phyloP scores from a whole-genome alignment of 2,329 filamentous ascomycete genomes.

The Graphilbum ipis-grandicollis region DNA sequence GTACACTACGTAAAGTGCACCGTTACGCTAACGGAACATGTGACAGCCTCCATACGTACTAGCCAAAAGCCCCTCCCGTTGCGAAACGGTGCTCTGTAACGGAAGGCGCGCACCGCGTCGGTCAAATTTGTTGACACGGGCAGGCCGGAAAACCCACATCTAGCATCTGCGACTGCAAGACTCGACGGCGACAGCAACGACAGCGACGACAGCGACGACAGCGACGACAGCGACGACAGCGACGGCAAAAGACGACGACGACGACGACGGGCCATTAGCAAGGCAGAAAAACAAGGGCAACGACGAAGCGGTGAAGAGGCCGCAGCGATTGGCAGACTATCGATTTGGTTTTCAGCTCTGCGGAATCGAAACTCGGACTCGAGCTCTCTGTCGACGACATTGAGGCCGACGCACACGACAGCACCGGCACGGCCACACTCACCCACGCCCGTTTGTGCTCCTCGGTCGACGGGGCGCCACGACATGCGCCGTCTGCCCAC shows the following conservation, averaged over 20 bases:
- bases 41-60: no score
- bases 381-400: no score
- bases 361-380: no score
- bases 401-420: no score
- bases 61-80: no score
- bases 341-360: no score
- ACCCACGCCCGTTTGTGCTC: not conserved
- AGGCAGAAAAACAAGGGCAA: no score
- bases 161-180: not conserved
- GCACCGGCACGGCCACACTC: no score
- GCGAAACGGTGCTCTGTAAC: not conserved
- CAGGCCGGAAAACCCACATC: conserved; percentile 3
- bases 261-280: conserved; percentile 22
- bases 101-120: conserved; percentile 7
- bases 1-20: no score
- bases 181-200: not conserved
- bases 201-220: not conserved
- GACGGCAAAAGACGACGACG: conserved; percentile 36
- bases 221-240: not conserved
- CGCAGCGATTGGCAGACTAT: no score
- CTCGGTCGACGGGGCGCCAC: not conserved
- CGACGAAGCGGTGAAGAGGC: no score
- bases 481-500: not conserved
- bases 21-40: no score
- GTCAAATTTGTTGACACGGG: conserved; percentile 14